A percentile compares a stretch with the other conserved stretches of the same genome.
Evolutionary conservation across 495 filamentous ascomycete genomes (phyloP).

Genomic region (Aspergillus steynii): DNA sequence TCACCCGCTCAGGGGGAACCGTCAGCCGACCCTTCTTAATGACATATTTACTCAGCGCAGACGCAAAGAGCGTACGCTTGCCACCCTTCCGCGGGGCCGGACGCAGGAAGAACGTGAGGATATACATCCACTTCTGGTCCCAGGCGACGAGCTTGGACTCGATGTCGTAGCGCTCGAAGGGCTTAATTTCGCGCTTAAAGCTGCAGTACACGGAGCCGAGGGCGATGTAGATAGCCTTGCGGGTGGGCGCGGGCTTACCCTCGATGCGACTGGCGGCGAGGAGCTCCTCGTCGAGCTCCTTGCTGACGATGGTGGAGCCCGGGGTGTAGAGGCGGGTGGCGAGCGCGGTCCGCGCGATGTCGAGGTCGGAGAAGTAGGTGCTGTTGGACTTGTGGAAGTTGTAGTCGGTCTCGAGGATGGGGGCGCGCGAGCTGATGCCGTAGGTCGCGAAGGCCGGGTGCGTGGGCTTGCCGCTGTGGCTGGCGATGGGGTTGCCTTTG

Average conservation of each 20-base stretch:
- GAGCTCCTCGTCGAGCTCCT: constrained; percentile 45
- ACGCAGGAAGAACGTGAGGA: constrained; percentile 70
- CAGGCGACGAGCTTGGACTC: constrained; percentile 67
- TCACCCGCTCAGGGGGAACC: constrained; percentile 74
- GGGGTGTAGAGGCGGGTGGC: constrained; percentile 59
- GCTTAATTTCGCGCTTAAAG: constrained; percentile 69
- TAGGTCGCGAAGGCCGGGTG: constrained; percentile 57
- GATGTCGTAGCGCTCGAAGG: constrained; percentile 65
- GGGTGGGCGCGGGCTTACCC: constrained; percentile 43
- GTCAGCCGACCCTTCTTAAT: constrained; percentile 87
- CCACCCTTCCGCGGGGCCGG: constrained; percentile 40
- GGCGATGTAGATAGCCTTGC: constrained; percentile 49
- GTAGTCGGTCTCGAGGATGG: constrained; percentile 62
- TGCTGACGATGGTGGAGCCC: constrained; percentile 53
- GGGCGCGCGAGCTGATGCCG: constrained; percentile 53
- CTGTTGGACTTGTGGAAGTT: constrained; percentile 73
- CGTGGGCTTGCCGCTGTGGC: constrained; percentile 34
- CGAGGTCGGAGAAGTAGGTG: constrained; percentile 75
- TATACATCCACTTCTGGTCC: constrained; percentile 84
- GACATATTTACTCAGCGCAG: constrained; percentile 81
- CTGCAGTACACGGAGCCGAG: constrained; percentile 66
- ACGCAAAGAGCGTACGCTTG: constrained; percentile 66
- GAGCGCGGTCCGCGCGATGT: constrained; percentile 65
- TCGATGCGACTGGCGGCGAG: constrained; percentile 35
- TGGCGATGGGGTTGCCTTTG: constrained; percentile 30